Percentiles rank a stretch among this genome's conserved stretches.
phyloP scores from a whole-genome alignment of 2,329 filamentous ascomycete genomes.

The Tolypocladium cylindrosporum region DNA sequence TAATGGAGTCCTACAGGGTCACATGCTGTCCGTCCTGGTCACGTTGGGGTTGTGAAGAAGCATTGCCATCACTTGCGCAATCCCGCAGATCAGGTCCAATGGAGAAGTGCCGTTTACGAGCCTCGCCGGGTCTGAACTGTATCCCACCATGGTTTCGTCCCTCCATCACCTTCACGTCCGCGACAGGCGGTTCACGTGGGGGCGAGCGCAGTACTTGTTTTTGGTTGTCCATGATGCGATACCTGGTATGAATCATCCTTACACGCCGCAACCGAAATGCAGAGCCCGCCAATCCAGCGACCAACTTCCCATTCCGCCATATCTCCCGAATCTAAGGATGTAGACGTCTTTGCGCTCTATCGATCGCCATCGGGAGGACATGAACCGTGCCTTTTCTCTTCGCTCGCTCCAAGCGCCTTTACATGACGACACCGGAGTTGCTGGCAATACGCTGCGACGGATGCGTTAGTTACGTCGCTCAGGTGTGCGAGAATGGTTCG shows the following conservation, averaged over 20 bases:
- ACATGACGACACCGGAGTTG: conserved; percentile 99
- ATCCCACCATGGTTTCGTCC: background rate
- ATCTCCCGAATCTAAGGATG: background rate
- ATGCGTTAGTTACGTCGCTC: conserved; percentile 19
- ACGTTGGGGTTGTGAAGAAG: background rate
- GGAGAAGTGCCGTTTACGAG: background rate
- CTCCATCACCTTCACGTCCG: background rate
- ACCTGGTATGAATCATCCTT: conserved; percentile 42
- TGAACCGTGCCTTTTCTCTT: conserved; percentile 20
- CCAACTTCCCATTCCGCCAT: conserved; percentile 13
- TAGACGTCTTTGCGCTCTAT: conserved; percentile 17
- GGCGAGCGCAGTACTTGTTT: conserved; percentile 3
- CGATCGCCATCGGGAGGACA: conserved; percentile 20
- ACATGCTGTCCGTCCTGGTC: background rate
- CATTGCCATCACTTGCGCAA: background rate
- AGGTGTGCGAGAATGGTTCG: background rate
- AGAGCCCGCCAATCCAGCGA: conserved; percentile 37
- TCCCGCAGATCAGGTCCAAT: background rate
- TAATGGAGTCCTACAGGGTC: background rate
- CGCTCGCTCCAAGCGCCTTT: conserved; percentile 38
- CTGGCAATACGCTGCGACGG: conserved; percentile 79
- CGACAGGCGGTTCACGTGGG: background rate
- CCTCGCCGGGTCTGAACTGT: too few species aligned
- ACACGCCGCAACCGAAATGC: conserved; percentile 45
- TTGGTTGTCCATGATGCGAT: conserved; percentile 37